Evolutionary conservation across 257 asterid genomes (phyloP).

Genomic region (Galeopsis tetrahit): DNA sequence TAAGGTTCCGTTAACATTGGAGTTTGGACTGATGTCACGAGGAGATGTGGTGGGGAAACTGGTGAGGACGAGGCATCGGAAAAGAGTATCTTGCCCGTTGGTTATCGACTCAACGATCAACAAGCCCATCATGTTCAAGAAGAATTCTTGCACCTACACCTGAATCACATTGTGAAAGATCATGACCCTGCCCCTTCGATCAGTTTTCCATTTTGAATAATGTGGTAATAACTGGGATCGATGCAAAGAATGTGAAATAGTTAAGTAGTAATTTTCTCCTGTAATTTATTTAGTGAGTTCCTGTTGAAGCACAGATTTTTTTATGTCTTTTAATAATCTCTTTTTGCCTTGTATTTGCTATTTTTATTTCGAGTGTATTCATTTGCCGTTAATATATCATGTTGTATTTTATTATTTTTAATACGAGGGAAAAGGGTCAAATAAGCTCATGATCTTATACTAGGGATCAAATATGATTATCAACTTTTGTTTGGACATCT

Average conservation of each 20-base stretch:
- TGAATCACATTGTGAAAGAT: constrained; percentile 37
- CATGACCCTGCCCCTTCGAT: too few species aligned
- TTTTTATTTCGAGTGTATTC: background rate
- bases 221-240: constrained; percentile 28
- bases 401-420: background rate
- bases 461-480: too few species aligned
- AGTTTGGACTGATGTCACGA: constrained; percentile 58
- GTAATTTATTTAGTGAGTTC: background rate
- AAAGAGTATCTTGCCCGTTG: constrained; percentile 64
- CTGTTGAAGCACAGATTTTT: background rate
- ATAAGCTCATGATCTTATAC: too few species aligned
- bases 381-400: background rate
- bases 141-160: constrained; percentile 66
- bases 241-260: constrained; percentile 36
- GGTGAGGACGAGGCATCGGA: constrained; percentile 69
- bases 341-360: background rate
- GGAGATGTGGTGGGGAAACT: constrained; percentile 91
- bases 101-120: constrained; percentile 64
- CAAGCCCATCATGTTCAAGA: constrained; percentile 70
- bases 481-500: too few species aligned
- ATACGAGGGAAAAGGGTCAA: too few species aligned
- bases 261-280: constrained; percentile 5
- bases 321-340: background rate
- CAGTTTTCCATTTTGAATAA: constrained; percentile 19
- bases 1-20: constrained; percentile 64